Evolutionary conservation across 768 basidiomycete species (phyloP), one percentile per base, ranked within the genome.

Genomic region (Pisolithus microcarpus): DNA sequence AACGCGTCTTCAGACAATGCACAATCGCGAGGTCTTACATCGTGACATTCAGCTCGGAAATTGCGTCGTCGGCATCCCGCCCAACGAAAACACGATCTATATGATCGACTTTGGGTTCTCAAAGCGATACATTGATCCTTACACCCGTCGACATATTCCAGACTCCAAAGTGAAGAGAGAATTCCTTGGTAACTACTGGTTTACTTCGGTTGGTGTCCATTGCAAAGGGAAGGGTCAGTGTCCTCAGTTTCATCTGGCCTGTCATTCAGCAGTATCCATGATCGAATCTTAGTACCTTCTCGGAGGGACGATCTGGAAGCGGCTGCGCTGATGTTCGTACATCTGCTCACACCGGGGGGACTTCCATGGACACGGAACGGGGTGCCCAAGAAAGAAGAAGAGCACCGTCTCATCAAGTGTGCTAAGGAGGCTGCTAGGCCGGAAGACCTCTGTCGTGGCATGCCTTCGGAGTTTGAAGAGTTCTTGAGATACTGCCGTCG

Each of bases 61-160:
- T 62, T 84, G 82, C 56, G 80, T 79, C 3, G 62, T 88, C 48
- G 87, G 87, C 13, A 70, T 75, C 45, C 65, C 74, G 4, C 80
- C 83, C 1, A 69, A 85, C 54, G 72, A 84, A 15, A 73, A 73
- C 47, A 74, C 68, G 36, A 72, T 90, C 54, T 89, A 87, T 59
- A 84, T 89, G 85, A 90, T 90, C 58, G 87, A 90, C 64, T 89
- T 90, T 61, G 87, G 87, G 13, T 90, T 90, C 64, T 86, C 86
- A 16, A 89, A 88, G 60, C 76, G 75, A 30, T 90, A 85, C 55
- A 80, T 88, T 55, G 84, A 90, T 65, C 75, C 76, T 19, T 55
- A 63, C 43, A 86, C 84, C 3, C 73, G 67, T 39, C 75, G 76
- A n/a, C 87, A 90, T 58, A 85, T 90, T 51, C 79, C 80, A 16